Conservation (phyloP, 1,284 basidiomycete genomes). For the Exsudoporus floridanus region DNA sequence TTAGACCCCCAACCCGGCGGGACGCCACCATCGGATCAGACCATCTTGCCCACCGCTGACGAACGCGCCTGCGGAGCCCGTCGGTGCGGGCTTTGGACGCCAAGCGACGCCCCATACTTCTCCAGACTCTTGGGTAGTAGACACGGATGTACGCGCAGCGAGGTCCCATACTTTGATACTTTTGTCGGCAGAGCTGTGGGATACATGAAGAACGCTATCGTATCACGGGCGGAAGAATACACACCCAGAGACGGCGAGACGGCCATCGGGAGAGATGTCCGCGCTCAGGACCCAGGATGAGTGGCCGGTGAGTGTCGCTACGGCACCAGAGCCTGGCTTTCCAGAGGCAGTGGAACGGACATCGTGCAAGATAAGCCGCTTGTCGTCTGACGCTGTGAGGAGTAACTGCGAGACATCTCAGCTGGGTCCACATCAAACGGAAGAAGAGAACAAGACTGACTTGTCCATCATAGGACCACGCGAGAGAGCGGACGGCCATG, state of each 20-base stretch:
- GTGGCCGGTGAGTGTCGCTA: constrained; percentile 81
- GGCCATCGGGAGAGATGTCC: constrained; percentile 77
- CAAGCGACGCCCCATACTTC: constrained; percentile 87
- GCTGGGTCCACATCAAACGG: constrained; percentile 20
- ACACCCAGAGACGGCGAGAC: constrained; percentile 77
- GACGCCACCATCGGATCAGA: constrained; percentile 72
- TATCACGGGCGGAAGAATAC: constrained; percentile 21
- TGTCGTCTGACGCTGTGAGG: constrained; percentile 84
- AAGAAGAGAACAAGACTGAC: constrained; percentile 26
- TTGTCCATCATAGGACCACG: constrained; percentile 81
- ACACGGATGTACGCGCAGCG: constrained; percentile 71
- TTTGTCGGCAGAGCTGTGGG: constrained; percentile 74
- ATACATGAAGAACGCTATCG: not conserved
- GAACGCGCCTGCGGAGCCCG: constrained; percentile 64
- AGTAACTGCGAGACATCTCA: constrained; percentile 56
- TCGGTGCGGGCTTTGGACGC: constrained; percentile 61
- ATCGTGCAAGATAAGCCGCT: constrained; percentile 83
- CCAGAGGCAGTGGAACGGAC: constrained; percentile 61
- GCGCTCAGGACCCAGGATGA: constrained; percentile 82
- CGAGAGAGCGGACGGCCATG: constrained; percentile 77
- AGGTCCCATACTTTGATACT: constrained; percentile 89
- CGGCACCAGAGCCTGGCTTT: constrained; percentile 66
- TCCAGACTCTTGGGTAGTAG: constrained; percentile 72
- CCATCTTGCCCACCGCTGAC: constrained; percentile 82
- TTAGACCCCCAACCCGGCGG: constrained; percentile 50